Percentiles rank a stretch among this genome's conserved stretches.
phyloP scores from a whole-genome alignment of 345 rosid genomes.

The Jatropha curcas region DNA sequence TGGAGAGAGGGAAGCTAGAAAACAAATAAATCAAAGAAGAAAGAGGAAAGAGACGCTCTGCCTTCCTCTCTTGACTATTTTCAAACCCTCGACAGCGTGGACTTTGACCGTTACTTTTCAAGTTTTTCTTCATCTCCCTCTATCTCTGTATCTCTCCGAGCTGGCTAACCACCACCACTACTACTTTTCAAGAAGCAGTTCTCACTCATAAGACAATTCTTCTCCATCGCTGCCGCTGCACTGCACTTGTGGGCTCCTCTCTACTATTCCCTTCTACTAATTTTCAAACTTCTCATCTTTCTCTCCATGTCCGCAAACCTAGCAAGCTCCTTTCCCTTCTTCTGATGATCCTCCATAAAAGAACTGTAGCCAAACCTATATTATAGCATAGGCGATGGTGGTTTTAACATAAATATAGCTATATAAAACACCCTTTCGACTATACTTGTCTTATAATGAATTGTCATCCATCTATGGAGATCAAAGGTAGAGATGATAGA shows the following conservation, averaged over 20 bases:
- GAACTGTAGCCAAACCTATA: no score
- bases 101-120: conserved; percentile 62
- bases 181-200: neutral
- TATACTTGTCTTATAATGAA: no score
- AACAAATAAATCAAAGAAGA: neutral
- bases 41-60: conserved; percentile 13
- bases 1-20: no score
- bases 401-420: no score
- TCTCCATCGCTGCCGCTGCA: no score
- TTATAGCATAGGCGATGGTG: no score
- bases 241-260: neutral
- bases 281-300: conserved; percentile 13
- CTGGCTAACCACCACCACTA: neutral
- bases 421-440: no score
- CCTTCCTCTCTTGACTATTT: conserved; percentile 56
- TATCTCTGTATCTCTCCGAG: conserved; percentile 1
- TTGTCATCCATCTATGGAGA: conserved; percentile 1
- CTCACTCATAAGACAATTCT: neutral
- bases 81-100: conserved; percentile 39
- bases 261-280: neutral
- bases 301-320: neutral
- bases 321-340: no score
- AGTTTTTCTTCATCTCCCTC: neutral
- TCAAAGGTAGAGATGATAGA: neutral
- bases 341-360: neutral